Evolutionary conservation across 768 basidiomycete species (phyloP).

Genomic region (Leccinum barrowsii): DNA sequence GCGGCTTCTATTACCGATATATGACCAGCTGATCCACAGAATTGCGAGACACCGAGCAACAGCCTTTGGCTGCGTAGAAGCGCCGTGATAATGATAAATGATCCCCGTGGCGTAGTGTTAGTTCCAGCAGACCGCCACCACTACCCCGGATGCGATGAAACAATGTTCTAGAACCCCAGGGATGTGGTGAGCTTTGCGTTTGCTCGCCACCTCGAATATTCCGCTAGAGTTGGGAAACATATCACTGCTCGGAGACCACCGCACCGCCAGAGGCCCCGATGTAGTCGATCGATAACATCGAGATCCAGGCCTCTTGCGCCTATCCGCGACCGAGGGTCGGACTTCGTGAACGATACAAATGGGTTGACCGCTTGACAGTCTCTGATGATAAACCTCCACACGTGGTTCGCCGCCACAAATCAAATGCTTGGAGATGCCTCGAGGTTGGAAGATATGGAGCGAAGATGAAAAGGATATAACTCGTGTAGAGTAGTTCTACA

Average conservation of each 20-base stretch:
- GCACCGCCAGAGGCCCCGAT: constrained; percentile 38
- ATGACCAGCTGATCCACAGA: constrained; percentile 9
- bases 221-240: constrained; percentile 33
- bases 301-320: constrained; percentile 39
- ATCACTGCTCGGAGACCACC: constrained; percentile 21
- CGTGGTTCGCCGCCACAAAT: constrained; percentile 25
- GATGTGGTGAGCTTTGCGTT: constrained; percentile 20
- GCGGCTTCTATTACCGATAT: constrained; percentile 21
- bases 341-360: constrained; percentile 55
- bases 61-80: constrained; percentile 8
- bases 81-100: constrained; percentile 11
- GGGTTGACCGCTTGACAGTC: constrained; percentile 39
- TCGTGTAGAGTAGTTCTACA: neutral
- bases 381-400: constrained; percentile 10
- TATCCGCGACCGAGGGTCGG: constrained; percentile 46
- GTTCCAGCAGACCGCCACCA: constrained; percentile 33
- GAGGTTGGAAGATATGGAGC: constrained; percentile 31
- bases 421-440: constrained; percentile 35
- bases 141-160: constrained; percentile 31
- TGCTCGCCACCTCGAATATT: constrained; percentile 37
- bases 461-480: constrained; percentile 2
- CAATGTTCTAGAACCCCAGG: constrained; percentile 45
- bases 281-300: constrained; percentile 42
- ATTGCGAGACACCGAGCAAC: constrained; percentile 2
- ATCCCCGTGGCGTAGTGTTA: constrained; percentile 25